A percentile compares a stretch with the other conserved stretches of the same genome.
phyloP scores from a whole-genome alignment of 345 rosid genomes.

The Salix udensis region DNA sequence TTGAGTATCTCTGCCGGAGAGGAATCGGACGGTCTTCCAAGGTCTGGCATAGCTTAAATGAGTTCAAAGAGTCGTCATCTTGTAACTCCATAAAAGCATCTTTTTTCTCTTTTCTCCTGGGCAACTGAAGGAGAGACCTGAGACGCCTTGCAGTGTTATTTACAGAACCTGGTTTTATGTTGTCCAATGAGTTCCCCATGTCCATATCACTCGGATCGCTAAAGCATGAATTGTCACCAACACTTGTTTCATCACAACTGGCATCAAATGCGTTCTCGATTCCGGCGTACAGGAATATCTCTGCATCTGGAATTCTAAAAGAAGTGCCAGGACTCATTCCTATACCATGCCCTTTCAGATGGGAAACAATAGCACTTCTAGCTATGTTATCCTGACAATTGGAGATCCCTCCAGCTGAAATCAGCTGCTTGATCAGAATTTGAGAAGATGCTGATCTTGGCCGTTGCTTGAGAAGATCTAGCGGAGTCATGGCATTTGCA shows the following conservation, averaged over 20 bases:
- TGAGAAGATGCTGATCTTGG: constrained; percentile 68
- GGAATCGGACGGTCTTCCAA: constrained; percentile 45
- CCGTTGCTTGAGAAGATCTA: constrained; percentile 69
- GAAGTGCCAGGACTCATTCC: constrained; percentile 80
- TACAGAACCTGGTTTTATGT: constrained; percentile 29
- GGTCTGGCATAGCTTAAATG: constrained; percentile 20
- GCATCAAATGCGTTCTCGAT: constrained; percentile 31
- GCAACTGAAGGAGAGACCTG: constrained; percentile 65
- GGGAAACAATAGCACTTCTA: constrained; percentile 41
- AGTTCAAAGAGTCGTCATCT: constrained; percentile 28
- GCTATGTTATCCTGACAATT: constrained; percentile 32
- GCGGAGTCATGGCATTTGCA: constrained; percentile 64
- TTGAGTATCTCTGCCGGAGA: constrained; percentile 58
- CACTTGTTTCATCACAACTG: constrained; percentile 31
- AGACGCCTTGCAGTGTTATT: constrained; percentile 49
- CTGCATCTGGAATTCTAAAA: constrained; percentile 78
- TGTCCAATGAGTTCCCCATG: constrained; percentile 12
- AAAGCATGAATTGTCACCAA: constrained; percentile 37
- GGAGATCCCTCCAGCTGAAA: constrained; percentile 76
- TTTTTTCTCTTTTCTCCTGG: constrained; percentile 44
- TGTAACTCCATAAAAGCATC: constrained; percentile 16
- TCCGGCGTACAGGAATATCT: constrained; percentile 67
- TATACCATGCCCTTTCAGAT: constrained; percentile 53
- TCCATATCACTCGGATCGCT: constrained; percentile 43
- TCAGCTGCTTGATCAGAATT: constrained; percentile 68